These are phyloP conservation scores for Berberis vulgaris DNA, from an alignment of 164 flowering plant genomes.

Conservation along the genomic window DNA sequence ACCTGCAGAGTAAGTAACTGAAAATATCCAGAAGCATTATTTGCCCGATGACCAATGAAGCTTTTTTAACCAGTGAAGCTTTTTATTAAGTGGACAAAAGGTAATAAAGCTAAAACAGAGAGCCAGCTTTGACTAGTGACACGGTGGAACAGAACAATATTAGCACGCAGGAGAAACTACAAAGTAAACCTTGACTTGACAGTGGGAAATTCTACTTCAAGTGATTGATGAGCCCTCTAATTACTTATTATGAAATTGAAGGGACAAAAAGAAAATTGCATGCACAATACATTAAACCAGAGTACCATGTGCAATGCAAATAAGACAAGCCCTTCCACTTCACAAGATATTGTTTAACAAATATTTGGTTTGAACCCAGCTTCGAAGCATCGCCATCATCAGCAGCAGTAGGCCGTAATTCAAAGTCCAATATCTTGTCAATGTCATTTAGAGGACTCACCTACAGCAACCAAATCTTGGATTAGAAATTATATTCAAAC, in stretches of 20 bases:
- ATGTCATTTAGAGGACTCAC: conserved; percentile 85
- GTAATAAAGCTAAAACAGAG: too few species aligned
- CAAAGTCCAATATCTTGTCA: conserved; percentile 92
- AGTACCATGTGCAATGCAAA: conserved; percentile 94
- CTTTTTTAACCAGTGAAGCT: too few species aligned
- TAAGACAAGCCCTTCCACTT: conserved; percentile 98
- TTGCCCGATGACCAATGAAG: neutral
- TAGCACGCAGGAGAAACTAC: too few species aligned
- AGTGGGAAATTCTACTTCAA: too few species aligned
- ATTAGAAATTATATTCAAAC: conserved; percentile 3
- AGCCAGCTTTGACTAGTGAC: too few species aligned
- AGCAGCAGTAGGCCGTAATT: conserved; percentile 84
- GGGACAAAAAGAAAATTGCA: too few species aligned
- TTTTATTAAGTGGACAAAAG: too few species aligned
- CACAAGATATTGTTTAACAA: conserved; percentile 94
- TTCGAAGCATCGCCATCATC: conserved; percentile 66
- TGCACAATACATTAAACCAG: neutral
- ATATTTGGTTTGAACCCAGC: conserved; percentile 76
- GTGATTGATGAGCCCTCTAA: too few species aligned
- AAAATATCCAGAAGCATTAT: neutral
- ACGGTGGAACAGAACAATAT: too few species aligned
- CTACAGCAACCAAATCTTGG: conserved; percentile 34
- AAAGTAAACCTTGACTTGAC: too few species aligned
- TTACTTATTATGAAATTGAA: too few species aligned
- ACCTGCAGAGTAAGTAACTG: neutral